Base-by-base conservation (phyloP, 768 basidiomycete species). In the Rhodocollybia butyracea region DNA sequence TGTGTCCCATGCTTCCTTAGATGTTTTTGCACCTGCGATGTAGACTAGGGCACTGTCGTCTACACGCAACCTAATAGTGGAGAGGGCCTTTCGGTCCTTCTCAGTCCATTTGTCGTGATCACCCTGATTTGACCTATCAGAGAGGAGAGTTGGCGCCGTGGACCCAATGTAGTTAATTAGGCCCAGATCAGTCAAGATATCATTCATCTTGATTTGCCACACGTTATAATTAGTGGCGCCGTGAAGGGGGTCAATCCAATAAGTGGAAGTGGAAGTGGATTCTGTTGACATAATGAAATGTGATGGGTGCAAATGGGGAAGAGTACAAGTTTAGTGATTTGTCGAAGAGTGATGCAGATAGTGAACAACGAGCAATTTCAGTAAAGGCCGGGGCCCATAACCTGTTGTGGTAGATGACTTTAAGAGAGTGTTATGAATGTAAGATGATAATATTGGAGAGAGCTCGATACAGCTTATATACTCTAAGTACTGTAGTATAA, bases 21-120 rank as follows among this genome's bases (percentile, higher is more conserved):
- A 62, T 7, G 64, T 70, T 26, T 19, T 56, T 1, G 64, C 56
- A 4, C 58, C 57, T 13, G 62, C 58, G 24, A 74, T 62, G 56
- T 72, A 65, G 0, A 68, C 66, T 34, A 75, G 59, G 4, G 63
- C 58, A 1, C 36, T 48, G 47, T 70, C 62, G 10, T 57, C 65
- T 30, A 73, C 61, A 21, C 61, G 62, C 26, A 70, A 58, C 19
- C 66, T 52, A 40, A 76, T 73, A 3, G 61, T 54, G 21, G 64
- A 66, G 1, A 69, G 64, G 17, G 70, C 70, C 59, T 50, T 34
- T 5, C 47, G 24, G 22, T 50, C 32, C 6, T 4, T 27, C 27
- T 7, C 5, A 13, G 10, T 46, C 45, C 45, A 46, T 29, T 7
- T 27, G 29, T 22, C 45, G 3, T 12, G 8, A 15, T 22, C 45